These are phyloP conservation scores for Trichophyton equinum DNA, from an alignment of 2,329 filamentous ascomycete species.

Conservation along the genomic window DNA sequence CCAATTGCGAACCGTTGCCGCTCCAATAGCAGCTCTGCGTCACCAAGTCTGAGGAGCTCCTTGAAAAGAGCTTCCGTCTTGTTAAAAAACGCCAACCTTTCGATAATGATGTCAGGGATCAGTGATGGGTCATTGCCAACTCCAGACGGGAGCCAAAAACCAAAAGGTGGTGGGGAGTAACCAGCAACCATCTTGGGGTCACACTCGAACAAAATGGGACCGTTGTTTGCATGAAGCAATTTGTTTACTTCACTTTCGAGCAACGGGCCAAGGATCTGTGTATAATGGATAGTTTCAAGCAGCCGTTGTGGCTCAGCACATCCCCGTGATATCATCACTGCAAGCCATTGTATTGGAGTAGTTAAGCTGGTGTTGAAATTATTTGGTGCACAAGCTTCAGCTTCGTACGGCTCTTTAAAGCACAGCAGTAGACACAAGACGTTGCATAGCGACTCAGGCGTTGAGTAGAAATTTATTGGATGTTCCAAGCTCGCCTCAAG, in stretches of 20 bases:
- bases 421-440: not conserved
- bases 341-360: not conserved
- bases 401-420: not conserved
- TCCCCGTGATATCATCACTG: not conserved
- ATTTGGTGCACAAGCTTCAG: not conserved
- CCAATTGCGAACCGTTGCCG: not conserved
- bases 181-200: not conserved
- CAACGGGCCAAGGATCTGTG: not conserved
- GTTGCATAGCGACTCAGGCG: not conserved
- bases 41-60: not conserved
- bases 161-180: not conserved
- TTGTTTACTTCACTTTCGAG: not conserved
- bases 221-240: not conserved
- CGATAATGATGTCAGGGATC: not conserved
- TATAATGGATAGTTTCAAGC: not conserved
- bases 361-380: not conserved
- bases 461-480: not conserved
- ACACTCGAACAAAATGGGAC: not conserved
- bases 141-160: conserved; percentile 4
- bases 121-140: not conserved
- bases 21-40: not conserved
- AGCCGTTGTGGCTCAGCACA: conserved; percentile 1
- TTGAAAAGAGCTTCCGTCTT: not conserved
- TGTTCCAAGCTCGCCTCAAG: not conserved
- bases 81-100: not conserved